Percentiles rank a stretch among this genome's conserved stretches.
Evolutionary conservation across 2,329 filamentous ascomycete species (phyloP).

Genomic region (Biscogniauxia mediterranea): DNA sequence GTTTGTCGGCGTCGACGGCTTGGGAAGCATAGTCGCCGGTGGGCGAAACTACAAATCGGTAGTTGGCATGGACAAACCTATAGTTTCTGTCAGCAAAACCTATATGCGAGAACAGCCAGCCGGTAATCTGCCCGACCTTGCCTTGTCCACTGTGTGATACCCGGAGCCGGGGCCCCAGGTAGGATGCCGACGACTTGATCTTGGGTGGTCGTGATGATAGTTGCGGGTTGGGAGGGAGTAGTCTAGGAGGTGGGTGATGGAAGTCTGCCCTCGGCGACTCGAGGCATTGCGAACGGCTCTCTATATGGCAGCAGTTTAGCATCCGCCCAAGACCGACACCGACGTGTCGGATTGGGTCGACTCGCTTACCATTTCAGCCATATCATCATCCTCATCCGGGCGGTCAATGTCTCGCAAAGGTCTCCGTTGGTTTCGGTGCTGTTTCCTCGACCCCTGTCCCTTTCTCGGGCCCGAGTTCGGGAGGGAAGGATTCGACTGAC

Average conservation of each 20-base stretch:
- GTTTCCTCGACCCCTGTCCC: constrained; percentile 72
- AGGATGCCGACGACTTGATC: constrained; percentile 66
- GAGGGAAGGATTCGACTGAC: constrained; percentile 35
- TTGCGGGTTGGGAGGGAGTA: constrained; percentile 78
- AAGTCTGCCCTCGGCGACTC: constrained; percentile 87
- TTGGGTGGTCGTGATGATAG: constrained; percentile 50
- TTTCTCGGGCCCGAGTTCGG: constrained; percentile 61
- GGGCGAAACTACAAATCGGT: constrained; percentile 91
- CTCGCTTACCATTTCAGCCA: constrained; percentile 71
- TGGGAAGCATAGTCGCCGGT: constrained; percentile 76
- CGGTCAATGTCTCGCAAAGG: constrained; percentile 45
- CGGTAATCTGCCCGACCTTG: constrained; percentile 51
- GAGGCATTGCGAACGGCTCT: constrained; percentile 55
- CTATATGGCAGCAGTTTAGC: constrained; percentile 15
- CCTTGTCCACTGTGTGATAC: constrained; percentile 88
- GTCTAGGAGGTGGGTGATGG: constrained; percentile 94
- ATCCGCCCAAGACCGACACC: neutral
- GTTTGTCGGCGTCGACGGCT: constrained; percentile 80
- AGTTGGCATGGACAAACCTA: constrained; percentile 91
- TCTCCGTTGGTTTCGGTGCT: constrained; percentile 79
- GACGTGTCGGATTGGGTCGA: neutral
- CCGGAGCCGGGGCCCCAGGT: constrained; percentile 86
- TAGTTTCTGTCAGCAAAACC: constrained; percentile 11
- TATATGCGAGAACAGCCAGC: neutral
- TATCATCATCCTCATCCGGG: constrained; percentile 78